Conservation (phyloP, 768 basidiomycete genomes). For the Lentinula detonsa region DNA sequence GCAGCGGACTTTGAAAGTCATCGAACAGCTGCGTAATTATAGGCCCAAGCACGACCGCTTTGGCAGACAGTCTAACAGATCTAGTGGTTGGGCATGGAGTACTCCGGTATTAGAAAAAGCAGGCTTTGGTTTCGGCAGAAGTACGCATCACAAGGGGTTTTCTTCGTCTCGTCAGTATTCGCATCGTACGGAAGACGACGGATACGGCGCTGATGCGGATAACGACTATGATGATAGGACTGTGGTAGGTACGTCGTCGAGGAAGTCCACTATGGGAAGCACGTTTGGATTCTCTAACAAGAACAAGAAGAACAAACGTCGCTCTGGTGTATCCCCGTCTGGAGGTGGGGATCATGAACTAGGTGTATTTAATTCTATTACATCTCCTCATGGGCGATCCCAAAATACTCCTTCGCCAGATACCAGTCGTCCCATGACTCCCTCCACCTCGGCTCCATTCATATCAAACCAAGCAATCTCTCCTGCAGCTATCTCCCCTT, state of each 20-base stretch:
- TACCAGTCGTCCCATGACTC: conserved; percentile 4
- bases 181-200: conserved; percentile 2
- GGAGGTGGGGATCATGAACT: conserved; percentile 11
- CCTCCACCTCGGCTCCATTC: conserved; percentile 8
- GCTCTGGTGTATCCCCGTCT: conserved; percentile 6
- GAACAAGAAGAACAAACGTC: conserved; percentile 13
- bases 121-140: conserved; percentile 27
- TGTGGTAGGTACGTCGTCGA: conserved; percentile 8
- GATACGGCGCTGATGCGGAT: conserved; percentile 19
- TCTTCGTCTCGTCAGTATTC: neutral
- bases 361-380: conserved; percentile 5
- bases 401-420: conserved; percentile 10
- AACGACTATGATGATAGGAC: conserved; percentile 21
- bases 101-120: conserved; percentile 42
- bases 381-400: neutral
- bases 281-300: neutral
- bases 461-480: neutral
- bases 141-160: conserved; percentile 14
- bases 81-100: conserved; percentile 17
- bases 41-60: conserved; percentile 37
- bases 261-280: conserved; percentile 23
- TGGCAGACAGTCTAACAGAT: conserved; percentile 10
- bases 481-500: neutral
- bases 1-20: conserved; percentile 42
- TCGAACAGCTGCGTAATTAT: conserved; percentile 65